These are phyloP conservation scores for Ophiostoma sp. DNA, from an alignment of 2,329 filamentous ascomycete species.

Conservation along the genomic window DNA sequence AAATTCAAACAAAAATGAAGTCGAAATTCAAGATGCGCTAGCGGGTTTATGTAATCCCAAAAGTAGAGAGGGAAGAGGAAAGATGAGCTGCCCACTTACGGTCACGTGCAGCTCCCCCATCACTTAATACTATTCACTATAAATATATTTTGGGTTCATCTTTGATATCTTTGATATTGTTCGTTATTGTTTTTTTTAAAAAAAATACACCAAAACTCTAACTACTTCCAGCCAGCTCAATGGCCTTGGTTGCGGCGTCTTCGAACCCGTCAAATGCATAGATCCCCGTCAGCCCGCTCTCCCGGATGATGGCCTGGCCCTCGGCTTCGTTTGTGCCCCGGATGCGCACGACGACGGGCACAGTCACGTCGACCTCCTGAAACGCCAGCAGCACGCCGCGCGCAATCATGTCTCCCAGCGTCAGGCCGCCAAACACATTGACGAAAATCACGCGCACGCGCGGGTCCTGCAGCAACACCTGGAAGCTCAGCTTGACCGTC, in stretches of 20 bases:
- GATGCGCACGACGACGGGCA: conserved; percentile 72
- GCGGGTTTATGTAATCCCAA: not conserved
- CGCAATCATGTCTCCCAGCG: conserved; percentile 76
- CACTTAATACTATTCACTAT: not conserved
- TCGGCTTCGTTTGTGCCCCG: conserved; percentile 68
- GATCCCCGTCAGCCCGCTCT: conserved; percentile 58
- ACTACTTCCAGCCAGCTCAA: conserved; percentile 42
- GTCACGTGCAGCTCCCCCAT: not conserved
- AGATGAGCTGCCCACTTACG: not conserved
- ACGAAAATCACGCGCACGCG: conserved; percentile 63
- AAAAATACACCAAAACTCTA: not conserved
- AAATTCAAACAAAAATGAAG: conserved; percentile 10
- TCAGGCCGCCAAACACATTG: conserved; percentile 56
- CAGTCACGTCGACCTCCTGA: conserved; percentile 57
- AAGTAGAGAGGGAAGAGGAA: not conserved
- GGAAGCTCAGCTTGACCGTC: conserved; percentile 73
- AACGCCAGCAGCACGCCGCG: conserved; percentile 69
- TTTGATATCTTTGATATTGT: not conserved
- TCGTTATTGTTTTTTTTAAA: not conserved
- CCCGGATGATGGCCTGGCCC: conserved; percentile 63
- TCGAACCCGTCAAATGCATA: conserved; percentile 71
- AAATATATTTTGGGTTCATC: not conserved
- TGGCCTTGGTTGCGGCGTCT: conserved; percentile 62
- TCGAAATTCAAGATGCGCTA: conserved; percentile 14
- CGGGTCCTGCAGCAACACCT: conserved; percentile 64